Base-by-base conservation (phyloP, 495 filamentous ascomycete genomes). In the Tuber microsphaerosporum region DNA sequence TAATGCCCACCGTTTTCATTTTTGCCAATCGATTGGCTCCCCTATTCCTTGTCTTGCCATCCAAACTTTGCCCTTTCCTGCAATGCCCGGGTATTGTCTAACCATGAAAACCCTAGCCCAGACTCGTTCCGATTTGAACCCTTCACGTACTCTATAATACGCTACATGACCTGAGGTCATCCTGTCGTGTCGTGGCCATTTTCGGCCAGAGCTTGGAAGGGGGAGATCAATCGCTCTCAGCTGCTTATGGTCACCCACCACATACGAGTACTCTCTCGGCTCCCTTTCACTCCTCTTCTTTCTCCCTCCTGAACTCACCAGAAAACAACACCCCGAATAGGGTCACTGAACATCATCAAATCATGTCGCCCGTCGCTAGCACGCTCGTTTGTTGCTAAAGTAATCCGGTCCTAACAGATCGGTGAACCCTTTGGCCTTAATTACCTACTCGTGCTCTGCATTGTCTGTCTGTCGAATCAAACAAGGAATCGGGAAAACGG, bases 301-400 rank as follows among this genome's bases (percentile, higher is more conserved):
- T 31, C 56, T 65, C 26, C 26, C 26, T 65, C n/a, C 56, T 19
- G 56, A 34, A 31, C 31, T 34, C 56, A 34, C 56, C 56, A 65
- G 56, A 16, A 65, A 34, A 65, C 56, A 34, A 65, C 56, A 12
- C 12, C 26, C 56, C 26, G 56, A 65, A 65, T 31, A 26, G 14
- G 26, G 3, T 12, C 51, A 61, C 34, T 17, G 31, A 26, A 68
- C 69, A 46, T 70, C 71, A 45, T 72, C 75, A 61, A 81, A 81
- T 74, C 69, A 81, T 81, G 75, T 81, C 73, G 61, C 31, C 75
- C 48, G 37, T 70, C 70, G 71, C 75, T 26, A 71, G 71, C 76
- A 81, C 70, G 72, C 69, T 71, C 51, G 65, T 72, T 65, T 73
- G 74, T 65, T 79, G 75, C 71, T 81, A 78, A 81, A 81, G 75